Percentiles rank a stretch among this genome's conserved stretches.
Conservation (phyloP, 805 yeast species). For the Blastobotrys terrestris region DNA sequence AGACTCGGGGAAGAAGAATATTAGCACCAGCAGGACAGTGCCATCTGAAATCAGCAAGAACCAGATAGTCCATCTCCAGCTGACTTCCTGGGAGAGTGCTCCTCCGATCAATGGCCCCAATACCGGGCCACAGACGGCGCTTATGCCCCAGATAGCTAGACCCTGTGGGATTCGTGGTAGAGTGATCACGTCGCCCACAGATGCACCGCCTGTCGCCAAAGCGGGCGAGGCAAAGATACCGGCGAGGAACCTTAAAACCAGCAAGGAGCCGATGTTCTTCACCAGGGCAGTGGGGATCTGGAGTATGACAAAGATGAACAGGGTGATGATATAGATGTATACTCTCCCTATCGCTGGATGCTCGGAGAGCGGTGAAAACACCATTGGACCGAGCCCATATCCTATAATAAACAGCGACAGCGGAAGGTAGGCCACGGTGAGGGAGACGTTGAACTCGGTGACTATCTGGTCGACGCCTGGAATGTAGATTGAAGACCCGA, state of each 20-base stretch:
- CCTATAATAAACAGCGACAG: slow-evolving; percentile 48
- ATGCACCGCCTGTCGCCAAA: slow-evolving; percentile 71
- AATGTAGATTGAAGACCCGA: slow-evolving; percentile 48
- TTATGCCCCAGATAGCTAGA: slow-evolving; percentile 47
- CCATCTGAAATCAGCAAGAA: slow-evolving; percentile 34
- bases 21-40: slow-evolving; percentile 31
- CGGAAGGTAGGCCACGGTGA: slow-evolving; percentile 42
- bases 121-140: slow-evolving; percentile 48
- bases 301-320: slow-evolving; percentile 41
- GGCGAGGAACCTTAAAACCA: slow-evolving; percentile 55
- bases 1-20: slow-evolving; percentile 47
- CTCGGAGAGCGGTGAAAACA: slow-evolving; percentile 50
- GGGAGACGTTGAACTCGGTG: slow-evolving; percentile 38
- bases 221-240: slow-evolving; percentile 81
- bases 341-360: slow-evolving; percentile 48
- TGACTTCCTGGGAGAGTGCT: slow-evolving; percentile 38
- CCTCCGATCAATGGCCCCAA: slow-evolving; percentile 54
- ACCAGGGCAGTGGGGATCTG: slow-evolving; percentile 52
- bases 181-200: slow-evolving; percentile 43
- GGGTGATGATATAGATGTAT: slow-evolving; percentile 41
- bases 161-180: slow-evolving; percentile 41
- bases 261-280: slow-evolving; percentile 43
- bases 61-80: slow-evolving; percentile 56
- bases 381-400: slow-evolving; percentile 50
- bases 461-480: slow-evolving; percentile 43